Conservation (phyloP, 2,329 filamentous ascomycete genomes). For the Epichloe brachyelytri region DNA sequence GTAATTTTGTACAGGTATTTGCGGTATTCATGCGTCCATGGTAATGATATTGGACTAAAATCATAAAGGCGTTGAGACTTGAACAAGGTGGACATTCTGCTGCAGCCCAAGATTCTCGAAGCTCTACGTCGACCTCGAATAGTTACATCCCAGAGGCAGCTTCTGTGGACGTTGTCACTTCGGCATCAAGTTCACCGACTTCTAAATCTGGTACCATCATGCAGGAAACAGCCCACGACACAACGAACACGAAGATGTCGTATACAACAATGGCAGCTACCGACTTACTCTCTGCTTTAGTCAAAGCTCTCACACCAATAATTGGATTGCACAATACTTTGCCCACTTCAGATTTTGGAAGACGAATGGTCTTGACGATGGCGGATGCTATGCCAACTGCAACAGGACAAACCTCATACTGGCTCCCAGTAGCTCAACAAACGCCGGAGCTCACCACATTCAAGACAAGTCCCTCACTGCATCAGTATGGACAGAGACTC, state of each 20-base stretch:
- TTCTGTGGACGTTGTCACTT: neutral
- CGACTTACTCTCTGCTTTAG: slow-evolving; percentile 8
- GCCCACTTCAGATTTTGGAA: neutral
- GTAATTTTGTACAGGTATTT: slow-evolving; percentile 8
- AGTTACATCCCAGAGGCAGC: neutral
- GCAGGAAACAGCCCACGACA: neutral
- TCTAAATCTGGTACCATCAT: neutral
- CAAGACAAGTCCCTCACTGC: neutral
- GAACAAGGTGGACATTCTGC: neutral
- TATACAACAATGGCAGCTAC: neutral
- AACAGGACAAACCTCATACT: neutral
- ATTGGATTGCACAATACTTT: neutral
- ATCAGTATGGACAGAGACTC: neutral
- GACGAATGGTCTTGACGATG: neutral
- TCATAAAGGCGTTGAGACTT: neutral
- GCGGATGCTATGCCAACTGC: neutral
- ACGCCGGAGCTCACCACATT: neutral
- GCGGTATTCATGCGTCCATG: neutral
- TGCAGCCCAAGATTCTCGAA: neutral
- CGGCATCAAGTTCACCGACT: neutral
- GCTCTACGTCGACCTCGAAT: neutral
- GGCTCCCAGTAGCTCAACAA: neutral
- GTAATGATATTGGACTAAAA: neutral
- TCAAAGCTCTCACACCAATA: slow-evolving; percentile 6
- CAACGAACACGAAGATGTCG: neutral